Evolutionary conservation across 129 eudicot genomes (phyloP).

Genomic region (Pulicaria dysenterica): DNA sequence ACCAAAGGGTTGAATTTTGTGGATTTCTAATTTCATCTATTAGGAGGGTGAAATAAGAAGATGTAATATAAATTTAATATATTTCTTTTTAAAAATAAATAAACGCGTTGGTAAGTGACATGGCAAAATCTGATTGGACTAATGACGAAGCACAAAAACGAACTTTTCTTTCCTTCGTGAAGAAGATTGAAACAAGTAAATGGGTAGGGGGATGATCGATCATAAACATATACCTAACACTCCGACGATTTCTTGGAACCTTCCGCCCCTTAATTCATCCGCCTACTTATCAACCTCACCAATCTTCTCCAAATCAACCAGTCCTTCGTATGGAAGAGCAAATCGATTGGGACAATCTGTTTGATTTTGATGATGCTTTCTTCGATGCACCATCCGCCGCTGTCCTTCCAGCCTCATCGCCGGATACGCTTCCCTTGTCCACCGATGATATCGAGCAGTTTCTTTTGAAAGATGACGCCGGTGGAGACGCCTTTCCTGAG

Average conservation of each 20-base stretch:
- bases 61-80: too few species aligned
- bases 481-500: too few species aligned
- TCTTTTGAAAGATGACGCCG: constrained; percentile 46
- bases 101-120: not conserved
- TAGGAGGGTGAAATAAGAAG: too few species aligned
- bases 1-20: too few species aligned
- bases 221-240: not conserved
- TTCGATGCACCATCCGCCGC: constrained; percentile 19
- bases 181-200: not conserved
- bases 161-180: constrained; percentile 8
- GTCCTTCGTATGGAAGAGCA: constrained; percentile 26
- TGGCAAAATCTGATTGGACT: constrained; percentile 46
- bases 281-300: not conserved
- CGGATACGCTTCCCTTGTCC: constrained; percentile 33
- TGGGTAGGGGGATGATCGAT: not conserved
- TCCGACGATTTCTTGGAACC: constrained; percentile 19
- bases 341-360: constrained; percentile 40
- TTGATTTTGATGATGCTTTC: constrained; percentile 23
- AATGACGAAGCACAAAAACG: constrained; percentile 37
- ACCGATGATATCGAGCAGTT: constrained; percentile 52
- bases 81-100: too few species aligned
- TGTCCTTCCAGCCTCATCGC: constrained; percentile 26
- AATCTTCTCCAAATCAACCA: not conserved
- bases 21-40: too few species aligned
- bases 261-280: constrained; percentile 6